Evolutionary conservation across 345 rosid genomes (phyloP).

Genomic region (Boechera divaricarpa): DNA sequence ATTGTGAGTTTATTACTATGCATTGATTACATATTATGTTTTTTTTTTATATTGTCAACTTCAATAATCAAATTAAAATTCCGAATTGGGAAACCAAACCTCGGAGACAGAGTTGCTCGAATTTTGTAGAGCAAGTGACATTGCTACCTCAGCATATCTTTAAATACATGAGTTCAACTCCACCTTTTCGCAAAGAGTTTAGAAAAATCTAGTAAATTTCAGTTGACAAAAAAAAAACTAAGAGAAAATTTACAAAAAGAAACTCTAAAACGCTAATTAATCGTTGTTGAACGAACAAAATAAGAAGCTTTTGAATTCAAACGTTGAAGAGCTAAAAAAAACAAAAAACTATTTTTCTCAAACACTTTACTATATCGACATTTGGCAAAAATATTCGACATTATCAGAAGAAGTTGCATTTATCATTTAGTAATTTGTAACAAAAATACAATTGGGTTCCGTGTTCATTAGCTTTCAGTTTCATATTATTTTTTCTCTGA

Average conservation of each 20-base stretch:
- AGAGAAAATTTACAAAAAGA: too few species aligned
- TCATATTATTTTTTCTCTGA: not conserved
- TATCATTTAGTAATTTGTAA: not conserved
- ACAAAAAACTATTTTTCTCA: too few species aligned
- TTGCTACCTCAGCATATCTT: too few species aligned
- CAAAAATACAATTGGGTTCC: not conserved
- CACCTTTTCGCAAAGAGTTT: too few species aligned
- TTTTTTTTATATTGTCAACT: not conserved
- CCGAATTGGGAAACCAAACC: not conserved
- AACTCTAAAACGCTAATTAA: too few species aligned
- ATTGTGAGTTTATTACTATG: slow-evolving; percentile 1
- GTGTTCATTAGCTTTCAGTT: not conserved
- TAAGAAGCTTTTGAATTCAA: too few species aligned
- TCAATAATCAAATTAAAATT: not conserved
- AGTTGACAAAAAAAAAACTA: too few species aligned
- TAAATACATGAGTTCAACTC: too few species aligned
- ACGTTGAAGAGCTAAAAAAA: too few species aligned
- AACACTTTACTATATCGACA: not conserved
- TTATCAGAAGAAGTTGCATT: not conserved
- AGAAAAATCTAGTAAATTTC: too few species aligned
- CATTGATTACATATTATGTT: not conserved
- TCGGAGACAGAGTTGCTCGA: not conserved
- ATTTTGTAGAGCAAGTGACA: too few species aligned
- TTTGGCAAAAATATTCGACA: not conserved
- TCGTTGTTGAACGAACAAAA: too few species aligned